Percentiles rank a stretch among this genome's conserved stretches.
phyloP scores from a whole-genome alignment of 1,139 yeast species.

The Eremothecium cymbalariae region DNA sequence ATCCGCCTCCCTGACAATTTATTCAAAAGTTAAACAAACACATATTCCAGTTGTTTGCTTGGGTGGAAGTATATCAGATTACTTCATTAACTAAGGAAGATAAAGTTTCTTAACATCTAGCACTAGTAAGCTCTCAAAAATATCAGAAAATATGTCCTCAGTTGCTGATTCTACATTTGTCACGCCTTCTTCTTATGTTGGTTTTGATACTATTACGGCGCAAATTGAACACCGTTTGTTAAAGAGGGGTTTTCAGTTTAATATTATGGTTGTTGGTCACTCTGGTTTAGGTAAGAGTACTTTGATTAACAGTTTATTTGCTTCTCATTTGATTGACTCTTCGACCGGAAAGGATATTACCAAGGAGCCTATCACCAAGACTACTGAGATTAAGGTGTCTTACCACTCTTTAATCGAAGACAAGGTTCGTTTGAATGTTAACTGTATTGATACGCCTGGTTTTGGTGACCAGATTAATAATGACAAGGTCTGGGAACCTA shows the following conservation, averaged over 20 bases:
- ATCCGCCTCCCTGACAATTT: conserved; percentile 1
- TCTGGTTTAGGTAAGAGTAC: conserved; percentile 95
- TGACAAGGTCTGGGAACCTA: conserved; percentile 96
- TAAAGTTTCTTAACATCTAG: too few species aligned
- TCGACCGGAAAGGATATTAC: conserved; percentile 45
- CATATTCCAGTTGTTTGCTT: too few species aligned
- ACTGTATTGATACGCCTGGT: conserved; percentile 94
- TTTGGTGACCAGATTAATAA: conserved; percentile 96
- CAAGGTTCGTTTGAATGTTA: conserved; percentile 75
- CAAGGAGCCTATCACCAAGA: conserved; percentile 69
- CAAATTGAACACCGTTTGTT: conserved; percentile 90
- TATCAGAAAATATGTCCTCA: conserved; percentile 1
- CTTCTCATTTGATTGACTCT: conserved; percentile 68
- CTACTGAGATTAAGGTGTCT: conserved; percentile 77
- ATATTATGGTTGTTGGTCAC: conserved; percentile 88
- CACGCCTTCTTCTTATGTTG: conserved; percentile 61
- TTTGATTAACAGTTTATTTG: conserved; percentile 78
- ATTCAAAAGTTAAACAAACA: neutral
- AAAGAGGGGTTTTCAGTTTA: conserved; percentile 90
- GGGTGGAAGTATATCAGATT: too few species aligned
- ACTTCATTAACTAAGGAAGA: too few species aligned
- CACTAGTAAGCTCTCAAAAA: too few species aligned
- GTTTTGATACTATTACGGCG: conserved; percentile 91
- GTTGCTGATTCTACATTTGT: conserved; percentile 6
- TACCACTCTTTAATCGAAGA: conserved; percentile 70